Conservation (phyloP, 257 asterid genomes). For the Craterostigma plantagineum region DNA sequence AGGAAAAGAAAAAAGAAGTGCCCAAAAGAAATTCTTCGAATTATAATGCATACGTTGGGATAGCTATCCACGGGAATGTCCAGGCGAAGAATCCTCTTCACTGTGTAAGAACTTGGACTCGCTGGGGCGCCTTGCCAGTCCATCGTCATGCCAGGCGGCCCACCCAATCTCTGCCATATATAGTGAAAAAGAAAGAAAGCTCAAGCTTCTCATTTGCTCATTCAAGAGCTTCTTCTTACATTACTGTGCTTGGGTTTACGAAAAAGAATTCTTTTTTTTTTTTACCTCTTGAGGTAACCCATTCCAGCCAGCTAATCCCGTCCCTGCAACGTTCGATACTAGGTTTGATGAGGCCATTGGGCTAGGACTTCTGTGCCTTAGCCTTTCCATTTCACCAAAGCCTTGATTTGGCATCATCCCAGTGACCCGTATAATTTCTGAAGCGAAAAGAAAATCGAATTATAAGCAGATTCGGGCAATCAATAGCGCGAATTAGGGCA, state of each 20-base stretch:
- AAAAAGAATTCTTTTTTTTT: not conserved
- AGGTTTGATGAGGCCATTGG: conserved; percentile 87
- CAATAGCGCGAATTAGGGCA: too few relatives aligned
- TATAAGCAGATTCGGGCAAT: too few relatives aligned
- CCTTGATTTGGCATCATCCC: conserved; percentile 74
- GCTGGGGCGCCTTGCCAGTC: conserved; percentile 99
- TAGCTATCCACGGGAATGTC: conserved; percentile 90
- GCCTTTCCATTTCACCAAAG: conserved; percentile 64
- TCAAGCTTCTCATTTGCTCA: not conserved
- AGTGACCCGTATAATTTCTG: conserved; percentile 62
- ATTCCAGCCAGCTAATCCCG: conserved; percentile 69
- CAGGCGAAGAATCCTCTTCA: conserved; percentile 77
- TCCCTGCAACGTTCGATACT: conserved; percentile 42
- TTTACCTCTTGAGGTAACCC: conserved; percentile 72
- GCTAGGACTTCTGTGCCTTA: conserved; percentile 89
- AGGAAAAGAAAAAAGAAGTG: not conserved
- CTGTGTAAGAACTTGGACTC: conserved; percentile 89
- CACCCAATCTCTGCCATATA: conserved; percentile 78
- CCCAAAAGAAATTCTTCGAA: too few relatives aligned
- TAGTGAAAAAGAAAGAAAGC: not conserved
- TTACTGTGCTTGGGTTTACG: too few relatives aligned
- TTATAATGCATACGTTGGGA: conserved; percentile 58
- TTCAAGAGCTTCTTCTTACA: too few relatives aligned
- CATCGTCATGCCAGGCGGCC: conserved; percentile 92
- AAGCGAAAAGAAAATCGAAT: too few relatives aligned